Evolutionary conservation across 129 eudicot species (phyloP), one percentile per base, ranked within the genome.

Genomic region (Pulicaria dysenterica): DNA sequence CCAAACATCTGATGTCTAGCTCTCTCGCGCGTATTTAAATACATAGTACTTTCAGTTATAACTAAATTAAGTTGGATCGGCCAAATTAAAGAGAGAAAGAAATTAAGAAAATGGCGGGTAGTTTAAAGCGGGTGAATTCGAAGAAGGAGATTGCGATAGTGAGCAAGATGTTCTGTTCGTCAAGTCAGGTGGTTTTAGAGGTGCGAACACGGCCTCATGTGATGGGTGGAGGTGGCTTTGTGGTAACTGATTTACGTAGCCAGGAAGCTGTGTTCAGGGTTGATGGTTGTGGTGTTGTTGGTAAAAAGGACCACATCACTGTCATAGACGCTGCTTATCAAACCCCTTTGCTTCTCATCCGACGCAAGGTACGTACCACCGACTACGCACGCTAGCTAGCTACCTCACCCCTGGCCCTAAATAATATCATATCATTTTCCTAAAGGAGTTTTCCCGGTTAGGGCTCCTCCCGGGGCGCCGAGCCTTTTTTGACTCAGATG

Each of bases 251-350:
- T 51, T 38, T 59, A 79, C 39, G 57, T 60, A 73, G 56, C 74
- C 95, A 88, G n/a, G 83, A 72, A 73, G 81, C 77, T 1, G 78
- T 85, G 69, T 94, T 94, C 72, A 65, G 59, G 44, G 98, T 94
- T 0, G 96, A 90, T 64, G 98, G 98, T 4, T 93, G 96, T 67
- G 96, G 98, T 19, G 68, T 88, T 82, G 78, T 94, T 41, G 98
- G 96, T 5, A 82, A 75, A 75, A 85, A 82, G 46, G 95, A 82
- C 0, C 88, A 87, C 61, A 64, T 94, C 43, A 71, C 88, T 34
- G 79, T 94, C 38, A 86, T 84, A 4, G 98, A 90, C 15, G 88
- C 82, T 15, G 88, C 82, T 10, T 59, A 88, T 16, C 89, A 90
- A 43, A 81, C 62, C 46, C 80, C 90, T 47, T 58, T 93, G 81